These are phyloP conservation scores for Lathyrus oleraceus DNA, from an alignment of 306 rosid genomes.

Conservation along the genomic window DNA sequence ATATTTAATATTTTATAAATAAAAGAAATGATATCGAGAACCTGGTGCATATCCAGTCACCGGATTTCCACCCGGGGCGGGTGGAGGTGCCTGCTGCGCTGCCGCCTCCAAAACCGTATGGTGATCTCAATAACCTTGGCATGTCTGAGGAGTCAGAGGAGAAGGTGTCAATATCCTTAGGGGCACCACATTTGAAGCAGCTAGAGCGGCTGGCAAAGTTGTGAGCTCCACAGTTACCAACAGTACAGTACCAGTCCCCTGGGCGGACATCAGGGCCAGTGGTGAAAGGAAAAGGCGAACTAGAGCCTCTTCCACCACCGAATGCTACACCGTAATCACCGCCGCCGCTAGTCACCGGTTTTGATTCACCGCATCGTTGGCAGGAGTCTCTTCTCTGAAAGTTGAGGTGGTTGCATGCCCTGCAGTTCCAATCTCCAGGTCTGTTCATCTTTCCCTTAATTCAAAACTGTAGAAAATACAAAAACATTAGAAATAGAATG, in stretches of 20 bases:
- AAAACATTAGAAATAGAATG: too few relatives aligned
- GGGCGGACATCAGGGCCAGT: conserved; percentile 91
- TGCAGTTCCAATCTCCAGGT: conserved; percentile 97
- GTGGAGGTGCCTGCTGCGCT: conserved; percentile 40
- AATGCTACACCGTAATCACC: conserved; percentile 42
- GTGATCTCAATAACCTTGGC: conserved; percentile 48
- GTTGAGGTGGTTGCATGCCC: conserved; percentile 83
- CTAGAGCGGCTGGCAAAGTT: conserved; percentile 91
- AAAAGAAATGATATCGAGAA: neutral
- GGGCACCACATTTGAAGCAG: conserved; percentile 89
- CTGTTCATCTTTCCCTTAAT: conserved; percentile 48
- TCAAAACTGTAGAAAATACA: too few relatives aligned
- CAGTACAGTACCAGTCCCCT: conserved; percentile 85
- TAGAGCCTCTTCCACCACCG: conserved; percentile 52
- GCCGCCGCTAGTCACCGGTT: neutral
- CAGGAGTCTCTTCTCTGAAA: conserved; percentile 87
- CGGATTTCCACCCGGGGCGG: conserved; percentile 88
- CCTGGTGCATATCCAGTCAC: conserved; percentile 93
- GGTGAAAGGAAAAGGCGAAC: conserved; percentile 59
- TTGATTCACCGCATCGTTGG: conserved; percentile 73
- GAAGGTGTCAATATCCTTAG: conserved; percentile 58
- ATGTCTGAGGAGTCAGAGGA: conserved; percentile 50
- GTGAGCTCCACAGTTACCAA: conserved; percentile 82
- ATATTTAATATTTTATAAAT: neutral
- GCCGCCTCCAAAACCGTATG: conserved; percentile 42